A percentile compares a stretch with the other conserved stretches of the same genome.
Evolutionary conservation across 495 filamentous ascomycete genomes (phyloP).

Genomic region (Neurospora intermedia): DNA sequence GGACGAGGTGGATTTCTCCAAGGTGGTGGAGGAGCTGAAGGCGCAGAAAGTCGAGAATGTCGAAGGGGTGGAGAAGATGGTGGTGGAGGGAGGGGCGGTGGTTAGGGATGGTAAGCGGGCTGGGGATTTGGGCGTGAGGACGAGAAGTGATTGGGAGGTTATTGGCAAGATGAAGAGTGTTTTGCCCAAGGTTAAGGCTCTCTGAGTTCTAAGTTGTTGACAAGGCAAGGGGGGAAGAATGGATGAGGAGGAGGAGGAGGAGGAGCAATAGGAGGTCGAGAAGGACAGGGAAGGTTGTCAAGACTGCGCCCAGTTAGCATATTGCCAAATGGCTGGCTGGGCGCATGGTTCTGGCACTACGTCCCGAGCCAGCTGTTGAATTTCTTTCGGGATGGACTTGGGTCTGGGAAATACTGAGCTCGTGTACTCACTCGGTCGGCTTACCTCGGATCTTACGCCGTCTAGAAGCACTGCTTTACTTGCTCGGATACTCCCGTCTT

Average conservation of each 20-base stretch:
- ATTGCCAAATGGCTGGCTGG: neutral
- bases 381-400: neutral
- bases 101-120: neutral
- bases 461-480: neutral
- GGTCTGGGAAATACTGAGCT: neutral
- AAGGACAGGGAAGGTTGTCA: neutral
- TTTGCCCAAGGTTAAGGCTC: neutral
- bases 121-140: neutral
- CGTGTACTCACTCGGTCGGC: neutral
- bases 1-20: neutral
- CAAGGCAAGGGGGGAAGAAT: neutral
- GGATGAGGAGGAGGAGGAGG: neutral
- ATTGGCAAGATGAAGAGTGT: neutral
- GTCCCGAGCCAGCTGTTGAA: neutral
- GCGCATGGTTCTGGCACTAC: neutral
- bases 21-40: neutral
- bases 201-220: neutral
- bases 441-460: neutral
- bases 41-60: neutral
- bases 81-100: conserved; percentile 3
- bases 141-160: neutral
- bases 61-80: neutral
- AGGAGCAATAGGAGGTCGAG: neutral
- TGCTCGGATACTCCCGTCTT: neutral
- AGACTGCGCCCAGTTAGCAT: neutral